Base-by-base conservation (phyloP, 805 yeast species). In the Pichia paraexigua region DNA sequence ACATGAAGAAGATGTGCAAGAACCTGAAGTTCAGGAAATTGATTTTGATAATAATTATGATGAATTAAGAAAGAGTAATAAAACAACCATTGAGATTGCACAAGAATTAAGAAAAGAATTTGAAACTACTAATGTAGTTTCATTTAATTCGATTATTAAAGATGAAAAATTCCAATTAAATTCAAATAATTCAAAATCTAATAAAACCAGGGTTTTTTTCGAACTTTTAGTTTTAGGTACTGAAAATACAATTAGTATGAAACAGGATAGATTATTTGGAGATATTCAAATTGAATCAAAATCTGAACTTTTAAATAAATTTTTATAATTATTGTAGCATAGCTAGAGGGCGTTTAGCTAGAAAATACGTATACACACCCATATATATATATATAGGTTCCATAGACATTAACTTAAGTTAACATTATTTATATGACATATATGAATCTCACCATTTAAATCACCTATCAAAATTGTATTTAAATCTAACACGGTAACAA, bases 181-280 rank as follows among this genome's bases (percentile, higher is more conserved):
- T 35, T 35, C 39, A 2, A 53, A 48, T 2, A 69, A 71, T 54
- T 71, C 71, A 53, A 75, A 76, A 60, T 71, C 74, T 57, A 83
- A 83, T 58, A 87, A 89, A 21, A 80, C 88, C 2, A 76, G 80
- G 59, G 74, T 87, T 49, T 90, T 90, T 67, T 90, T 89, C 60
- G 95, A 90, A 63, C 65, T 90, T 63, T 72, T 90, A 58, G 92
- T 89, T 4, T 72, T 90, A 52, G 95, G 95, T 2, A 83, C 94
- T 7, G 74, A 80, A 44, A 90, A 85, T 58, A 83, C 92, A 49
- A 70, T 90, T 45, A 70, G 71, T 17, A 65, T 89, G 42, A 67
- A 78, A 39, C 96, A 88, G 68, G 72, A 74, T 9, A 71, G 70
- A 41, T 59, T 84, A 21, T 87, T 82, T 56, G 84, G 83, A 5